Conservation (phyloP, 495 filamentous ascomycete species). For the Hyaloscypha bicolor region DNA sequence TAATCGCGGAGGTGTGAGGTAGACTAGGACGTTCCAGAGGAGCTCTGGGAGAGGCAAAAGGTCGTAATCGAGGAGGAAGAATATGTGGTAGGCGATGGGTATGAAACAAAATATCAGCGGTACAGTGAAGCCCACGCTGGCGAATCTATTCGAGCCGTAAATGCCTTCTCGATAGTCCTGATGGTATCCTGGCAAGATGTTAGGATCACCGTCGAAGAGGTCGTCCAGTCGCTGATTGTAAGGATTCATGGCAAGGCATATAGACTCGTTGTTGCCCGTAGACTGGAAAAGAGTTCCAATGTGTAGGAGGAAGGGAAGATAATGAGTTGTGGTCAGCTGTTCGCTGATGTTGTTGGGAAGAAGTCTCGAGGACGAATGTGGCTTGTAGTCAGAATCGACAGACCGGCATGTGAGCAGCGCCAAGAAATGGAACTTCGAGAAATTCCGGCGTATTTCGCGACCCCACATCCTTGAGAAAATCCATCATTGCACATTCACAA, state of each 20-base stretch:
- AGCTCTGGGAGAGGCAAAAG: conserved; percentile 41
- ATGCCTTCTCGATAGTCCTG: conserved; percentile 31
- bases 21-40: conserved; percentile 67
- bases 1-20: conserved; percentile 59
- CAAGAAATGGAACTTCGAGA: background rate
- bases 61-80: conserved; percentile 39
- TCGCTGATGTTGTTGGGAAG: background rate
- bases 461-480: conserved; percentile 4
- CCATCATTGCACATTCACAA: conserved; percentile 32
- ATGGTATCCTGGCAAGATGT: conserved; percentile 29
- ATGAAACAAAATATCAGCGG: conserved; percentile 42
- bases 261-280: conserved; percentile 9
- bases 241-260: conserved; percentile 34
- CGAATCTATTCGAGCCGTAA: conserved; percentile 1
- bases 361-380: background rate
- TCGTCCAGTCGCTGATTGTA: conserved; percentile 19
- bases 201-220: conserved; percentile 31
- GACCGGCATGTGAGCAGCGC: conserved; percentile 12
- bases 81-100: conserved; percentile 46
- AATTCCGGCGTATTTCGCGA: background rate
- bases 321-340: background rate
- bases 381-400: background rate
- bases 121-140: conserved; percentile 34
- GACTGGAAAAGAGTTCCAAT: background rate
- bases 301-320: background rate